Percentiles rank a stretch among this genome's conserved stretches.
Conservation (phyloP, 1,139 yeast genomes). For the Blastobotrys ciferrii region DNA sequence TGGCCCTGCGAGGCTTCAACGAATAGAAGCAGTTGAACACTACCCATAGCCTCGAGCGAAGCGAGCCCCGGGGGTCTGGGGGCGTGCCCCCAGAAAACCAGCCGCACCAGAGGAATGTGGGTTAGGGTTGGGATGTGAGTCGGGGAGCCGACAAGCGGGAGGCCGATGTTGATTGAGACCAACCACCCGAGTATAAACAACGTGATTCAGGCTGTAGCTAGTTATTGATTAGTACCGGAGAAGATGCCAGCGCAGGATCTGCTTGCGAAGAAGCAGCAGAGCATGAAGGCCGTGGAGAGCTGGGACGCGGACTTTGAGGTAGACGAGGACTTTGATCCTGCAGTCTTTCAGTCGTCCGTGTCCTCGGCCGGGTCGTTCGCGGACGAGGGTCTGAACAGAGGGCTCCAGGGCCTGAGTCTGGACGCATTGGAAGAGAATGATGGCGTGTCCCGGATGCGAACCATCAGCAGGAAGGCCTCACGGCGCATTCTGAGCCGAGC, state of each 20-base stretch:
- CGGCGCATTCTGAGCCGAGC: background rate
- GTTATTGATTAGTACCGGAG: background rate
- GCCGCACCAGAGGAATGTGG: too few relatives aligned
- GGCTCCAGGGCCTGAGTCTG: background rate
- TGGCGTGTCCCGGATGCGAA: constrained; percentile 1
- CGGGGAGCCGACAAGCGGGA: background rate
- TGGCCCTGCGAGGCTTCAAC: too few relatives aligned
- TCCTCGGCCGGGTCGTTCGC: constrained; percentile 16
- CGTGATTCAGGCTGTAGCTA: background rate
- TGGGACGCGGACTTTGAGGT: constrained; percentile 28
- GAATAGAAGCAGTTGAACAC: too few relatives aligned
- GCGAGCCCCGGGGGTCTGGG: too few relatives aligned
- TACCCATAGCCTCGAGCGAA: too few relatives aligned
- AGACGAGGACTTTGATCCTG: constrained; percentile 22
- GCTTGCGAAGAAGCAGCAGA: constrained; percentile 10
- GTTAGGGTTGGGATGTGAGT: background rate
- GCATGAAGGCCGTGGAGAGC: constrained; percentile 18
- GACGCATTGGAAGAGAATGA: background rate
- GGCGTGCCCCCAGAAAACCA: too few relatives aligned
- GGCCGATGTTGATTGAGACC: background rate
- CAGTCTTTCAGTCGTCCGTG: constrained; percentile 19
- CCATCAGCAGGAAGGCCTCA: constrained; percentile 4
- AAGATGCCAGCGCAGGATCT: constrained; percentile 11
- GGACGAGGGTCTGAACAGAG: background rate
- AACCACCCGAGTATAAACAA: constrained; percentile 1